phyloP scores from a whole-genome alignment of 163 green algal species.

The Prototheca cutis region DNA sequence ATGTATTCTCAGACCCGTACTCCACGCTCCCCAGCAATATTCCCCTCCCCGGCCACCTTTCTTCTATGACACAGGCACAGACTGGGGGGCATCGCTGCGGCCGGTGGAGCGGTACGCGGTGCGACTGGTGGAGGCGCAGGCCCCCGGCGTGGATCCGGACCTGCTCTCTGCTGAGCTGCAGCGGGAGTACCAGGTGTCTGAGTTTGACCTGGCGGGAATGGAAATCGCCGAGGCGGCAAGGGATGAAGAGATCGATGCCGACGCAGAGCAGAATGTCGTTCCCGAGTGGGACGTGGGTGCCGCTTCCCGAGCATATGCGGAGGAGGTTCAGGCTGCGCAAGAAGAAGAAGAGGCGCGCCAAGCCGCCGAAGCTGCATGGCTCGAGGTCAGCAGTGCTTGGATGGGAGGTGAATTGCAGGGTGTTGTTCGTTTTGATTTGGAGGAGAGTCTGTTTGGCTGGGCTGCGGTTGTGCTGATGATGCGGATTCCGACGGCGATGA shows the following conservation, averaged over 20 bases:
- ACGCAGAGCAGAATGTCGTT: constrained; percentile 36
- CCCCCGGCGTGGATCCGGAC: constrained; percentile 4
- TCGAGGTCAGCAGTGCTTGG: constrained; percentile 1
- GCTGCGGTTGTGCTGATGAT: neutral
- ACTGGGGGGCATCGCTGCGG: constrained; percentile 8
- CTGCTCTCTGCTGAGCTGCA: neutral
- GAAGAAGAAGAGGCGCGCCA: constrained; percentile 1
- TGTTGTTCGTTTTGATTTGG: neutral
- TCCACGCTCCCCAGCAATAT: neutral
- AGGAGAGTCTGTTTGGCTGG: neutral
- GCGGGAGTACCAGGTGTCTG: constrained; percentile 16
- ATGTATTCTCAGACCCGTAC: neutral
- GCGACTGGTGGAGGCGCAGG: constrained; percentile 28
- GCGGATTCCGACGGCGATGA: neutral
- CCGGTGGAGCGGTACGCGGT: constrained; percentile 45
- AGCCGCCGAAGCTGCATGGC: constrained; percentile 6
- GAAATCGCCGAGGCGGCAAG: constrained; percentile 2
- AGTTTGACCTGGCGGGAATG: constrained; percentile 25
- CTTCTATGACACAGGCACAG: neutral
- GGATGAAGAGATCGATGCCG: constrained; percentile 43
- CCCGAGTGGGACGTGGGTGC: constrained; percentile 48
- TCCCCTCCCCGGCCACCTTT: neutral
- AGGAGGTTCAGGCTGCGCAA: constrained; percentile 24
- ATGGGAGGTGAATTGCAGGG: neutral
- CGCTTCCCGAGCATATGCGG: constrained; percentile 42